phyloP scores from a whole-genome alignment of 331 rosid species.

The Phaseolus coccineus region DNA sequence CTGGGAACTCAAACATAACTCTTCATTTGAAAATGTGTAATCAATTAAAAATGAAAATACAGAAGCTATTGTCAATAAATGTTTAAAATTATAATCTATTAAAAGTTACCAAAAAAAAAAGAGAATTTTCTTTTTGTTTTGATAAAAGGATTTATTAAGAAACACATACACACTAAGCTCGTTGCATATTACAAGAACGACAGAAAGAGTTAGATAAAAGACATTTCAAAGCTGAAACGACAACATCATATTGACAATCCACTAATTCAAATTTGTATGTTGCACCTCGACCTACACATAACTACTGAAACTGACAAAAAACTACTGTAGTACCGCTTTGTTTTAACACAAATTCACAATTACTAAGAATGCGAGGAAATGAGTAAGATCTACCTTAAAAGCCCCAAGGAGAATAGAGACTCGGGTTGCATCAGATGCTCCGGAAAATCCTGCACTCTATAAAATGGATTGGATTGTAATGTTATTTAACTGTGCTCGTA shows the following conservation, averaged over 20 bases:
- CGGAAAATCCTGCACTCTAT: slow-evolving; percentile 94
- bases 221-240: slow-evolving; percentile 13
- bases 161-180: slow-evolving; percentile 9
- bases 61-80: slow-evolving; percentile 24
- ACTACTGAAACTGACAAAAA: slow-evolving; percentile 31
- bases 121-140: background rate
- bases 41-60: slow-evolving; percentile 30
- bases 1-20: background rate
- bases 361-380: slow-evolving; percentile 21
- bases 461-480: slow-evolving; percentile 43
- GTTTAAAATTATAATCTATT: background rate
- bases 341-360: slow-evolving; percentile 24
- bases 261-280: slow-evolving; percentile 8
- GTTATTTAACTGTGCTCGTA: slow-evolving; percentile 35
- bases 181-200: slow-evolving; percentile 4
- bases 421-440: slow-evolving; percentile 94
- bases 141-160: slow-evolving; percentile 4
- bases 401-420: slow-evolving; percentile 88
- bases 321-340: background rate
- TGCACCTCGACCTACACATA: background rate
- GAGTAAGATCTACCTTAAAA: slow-evolving; percentile 67
- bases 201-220: slow-evolving; percentile 18
- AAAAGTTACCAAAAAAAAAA: background rate
- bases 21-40: slow-evolving; percentile 10
- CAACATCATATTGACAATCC: background rate